Evolutionary conservation across 2,329 filamentous ascomycete species (phyloP).

Genomic region (Orbilia javanica): DNA sequence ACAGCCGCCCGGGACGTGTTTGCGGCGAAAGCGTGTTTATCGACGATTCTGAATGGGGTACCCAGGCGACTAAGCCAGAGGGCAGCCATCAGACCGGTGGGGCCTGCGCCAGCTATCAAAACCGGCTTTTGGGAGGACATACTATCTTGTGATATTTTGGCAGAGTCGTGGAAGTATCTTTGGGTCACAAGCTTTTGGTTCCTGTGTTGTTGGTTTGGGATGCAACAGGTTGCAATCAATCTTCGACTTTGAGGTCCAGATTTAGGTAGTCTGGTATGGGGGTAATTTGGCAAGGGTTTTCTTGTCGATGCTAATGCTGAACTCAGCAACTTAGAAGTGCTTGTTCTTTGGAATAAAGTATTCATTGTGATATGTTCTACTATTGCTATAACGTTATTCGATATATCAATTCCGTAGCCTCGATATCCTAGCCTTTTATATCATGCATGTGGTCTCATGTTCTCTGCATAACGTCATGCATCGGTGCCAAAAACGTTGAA

Average conservation of each 20-base stretch:
- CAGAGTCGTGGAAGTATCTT: not conserved
- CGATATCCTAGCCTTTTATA: slow-evolving; percentile 1
- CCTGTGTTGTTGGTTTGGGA: slow-evolving; percentile 6
- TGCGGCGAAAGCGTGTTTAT: slow-evolving; percentile 63
- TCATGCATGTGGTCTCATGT: not conserved
- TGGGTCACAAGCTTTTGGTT: not conserved
- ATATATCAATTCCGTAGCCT: not conserved
- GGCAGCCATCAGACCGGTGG: slow-evolving; percentile 67
- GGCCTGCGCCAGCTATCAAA: slow-evolving; percentile 68
- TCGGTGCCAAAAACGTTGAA: not conserved
- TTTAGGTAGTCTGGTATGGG: not conserved
- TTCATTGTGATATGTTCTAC: slow-evolving; percentile 8
- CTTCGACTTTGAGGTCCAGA: not conserved
- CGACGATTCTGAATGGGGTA: slow-evolving; percentile 65
- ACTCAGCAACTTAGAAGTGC: not conserved
- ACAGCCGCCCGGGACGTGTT: slow-evolving; percentile 67
- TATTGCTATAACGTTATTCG: not conserved
- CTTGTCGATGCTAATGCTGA: not conserved
- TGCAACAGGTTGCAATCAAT: slow-evolving; percentile 15
- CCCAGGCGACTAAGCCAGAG: slow-evolving; percentile 64
- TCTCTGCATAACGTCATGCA: slow-evolving; percentile 16
- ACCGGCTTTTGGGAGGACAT: slow-evolving; percentile 60
- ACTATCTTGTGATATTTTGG: not conserved
- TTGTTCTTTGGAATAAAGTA: not conserved
- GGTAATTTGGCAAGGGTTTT: not conserved